Conservation (phyloP, 495 filamentous ascomycete species). For the Glonium stellatum region DNA sequence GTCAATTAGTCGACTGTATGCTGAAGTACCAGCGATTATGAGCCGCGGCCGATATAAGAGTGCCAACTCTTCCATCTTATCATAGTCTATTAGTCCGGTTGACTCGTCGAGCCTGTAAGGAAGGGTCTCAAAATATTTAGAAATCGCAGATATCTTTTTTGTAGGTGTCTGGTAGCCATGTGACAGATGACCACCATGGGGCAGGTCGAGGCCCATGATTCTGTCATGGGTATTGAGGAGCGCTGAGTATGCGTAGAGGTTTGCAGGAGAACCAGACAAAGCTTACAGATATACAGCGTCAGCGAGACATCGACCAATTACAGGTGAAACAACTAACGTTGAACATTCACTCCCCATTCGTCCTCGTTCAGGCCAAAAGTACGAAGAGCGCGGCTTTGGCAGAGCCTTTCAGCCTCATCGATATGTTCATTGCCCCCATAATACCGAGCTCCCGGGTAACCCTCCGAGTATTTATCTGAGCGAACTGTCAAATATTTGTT, state of each 20-base stretch:
- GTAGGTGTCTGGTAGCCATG: constrained; percentile 97
- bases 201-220: constrained; percentile 94
- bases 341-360: constrained; percentile 98
- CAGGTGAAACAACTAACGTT: constrained; percentile 52
- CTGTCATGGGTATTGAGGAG: constrained; percentile 86
- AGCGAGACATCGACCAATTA: constrained; percentile 17
- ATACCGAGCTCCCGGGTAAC: constrained; percentile 93
- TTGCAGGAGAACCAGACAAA: constrained; percentile 90
- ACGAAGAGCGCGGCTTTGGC: constrained; percentile 81
- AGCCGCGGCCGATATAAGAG: constrained; percentile 92
- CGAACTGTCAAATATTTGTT: constrained; percentile 4
- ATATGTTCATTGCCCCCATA: constrained; percentile 97
- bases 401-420: constrained; percentile 80
- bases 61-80: constrained; percentile 83
- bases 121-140: constrained; percentile 97
- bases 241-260: constrained; percentile 92
- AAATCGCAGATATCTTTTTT: constrained; percentile 97
- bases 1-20: constrained; percentile 97
- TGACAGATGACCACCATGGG: constrained; percentile 92
- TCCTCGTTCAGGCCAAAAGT: constrained; percentile 73
- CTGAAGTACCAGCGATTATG: constrained; percentile 93
- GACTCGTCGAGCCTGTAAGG: constrained; percentile 87
- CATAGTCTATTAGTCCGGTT: constrained; percentile 97
- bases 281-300: constrained; percentile 45
- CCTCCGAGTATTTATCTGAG: constrained; percentile 97